Evolutionary conservation across 1,284 basidiomycete species (phyloP).

Genomic region (Heterobasidion irregulare): DNA sequence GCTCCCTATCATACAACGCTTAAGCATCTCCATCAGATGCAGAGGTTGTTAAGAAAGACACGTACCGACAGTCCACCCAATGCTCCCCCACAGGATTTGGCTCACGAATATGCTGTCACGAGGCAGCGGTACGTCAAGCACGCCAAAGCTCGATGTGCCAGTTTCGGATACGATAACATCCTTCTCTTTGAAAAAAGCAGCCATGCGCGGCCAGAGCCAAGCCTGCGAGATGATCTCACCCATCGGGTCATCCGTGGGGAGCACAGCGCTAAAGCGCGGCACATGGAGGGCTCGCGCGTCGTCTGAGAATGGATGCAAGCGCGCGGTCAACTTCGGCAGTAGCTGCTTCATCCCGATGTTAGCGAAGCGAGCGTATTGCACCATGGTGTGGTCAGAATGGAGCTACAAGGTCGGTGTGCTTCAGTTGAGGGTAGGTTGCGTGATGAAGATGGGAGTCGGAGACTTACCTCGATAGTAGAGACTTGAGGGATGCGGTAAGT

Average conservation of each 20-base stretch:
- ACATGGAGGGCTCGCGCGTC: slow-evolving; percentile 37
- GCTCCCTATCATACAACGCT: slow-evolving; percentile 41
- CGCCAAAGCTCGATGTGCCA: slow-evolving; percentile 37
- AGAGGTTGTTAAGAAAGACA: neutral
- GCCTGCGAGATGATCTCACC: slow-evolving; percentile 57
- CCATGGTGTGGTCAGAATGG: slow-evolving; percentile 73
- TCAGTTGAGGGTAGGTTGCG: neutral
- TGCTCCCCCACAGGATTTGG: slow-evolving; percentile 83
- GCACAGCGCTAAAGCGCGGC: slow-evolving; percentile 29
- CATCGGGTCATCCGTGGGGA: slow-evolving; percentile 30
- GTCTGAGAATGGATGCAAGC: slow-evolving; percentile 34
- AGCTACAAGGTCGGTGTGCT: slow-evolving; percentile 38
- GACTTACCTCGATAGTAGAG: slow-evolving; percentile 53
- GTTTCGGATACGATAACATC: slow-evolving; percentile 87
- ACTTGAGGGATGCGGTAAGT: slow-evolving; percentile 60
- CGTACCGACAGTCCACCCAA: slow-evolving; percentile 59
- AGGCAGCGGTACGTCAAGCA: slow-evolving; percentile 71
- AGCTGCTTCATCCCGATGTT: slow-evolving; percentile 67
- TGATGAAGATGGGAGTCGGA: slow-evolving; percentile 1
- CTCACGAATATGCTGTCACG: slow-evolving; percentile 54
- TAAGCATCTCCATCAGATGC: neutral
- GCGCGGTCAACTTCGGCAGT: slow-evolving; percentile 58
- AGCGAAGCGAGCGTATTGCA: slow-evolving; percentile 56
- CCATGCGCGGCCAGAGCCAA: slow-evolving; percentile 84
- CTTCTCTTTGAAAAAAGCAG: slow-evolving; percentile 66